Evolutionary conservation across 2,329 filamentous ascomycete species (phyloP), one percentile per base, ranked within the genome.

Genomic region (Coleophoma cylindrospora): DNA sequence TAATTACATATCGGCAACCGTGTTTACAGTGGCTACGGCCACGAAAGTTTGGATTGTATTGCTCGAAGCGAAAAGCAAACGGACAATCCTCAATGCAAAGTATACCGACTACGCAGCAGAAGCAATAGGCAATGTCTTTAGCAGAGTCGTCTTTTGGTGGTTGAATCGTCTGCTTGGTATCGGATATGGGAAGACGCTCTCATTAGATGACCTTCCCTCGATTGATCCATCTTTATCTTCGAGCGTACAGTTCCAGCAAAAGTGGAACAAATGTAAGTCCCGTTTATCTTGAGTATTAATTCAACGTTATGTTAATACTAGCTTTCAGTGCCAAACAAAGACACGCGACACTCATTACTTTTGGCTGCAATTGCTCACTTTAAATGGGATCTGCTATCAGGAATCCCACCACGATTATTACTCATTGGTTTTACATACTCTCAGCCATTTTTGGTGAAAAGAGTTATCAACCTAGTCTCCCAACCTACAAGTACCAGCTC

Each of bases 401-500:
- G 9, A 13, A 17, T 44, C n/a, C 45, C 51, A 14, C 54, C 51
- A 12, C 54, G 54, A 17, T 43, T 54, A 14, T 13, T 50, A 10
- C 53, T 49, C 34, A 44, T 53, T 19, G 49, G 51, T 9, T 43
- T 54, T 14, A 54, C 41, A 14, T 57, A 54, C 43, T 47, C 48
- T 7, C 55, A 57, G 40, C 55, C 55, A 12, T 54, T 57, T 43
- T 46, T 57, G 8, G 50, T 57, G 14, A 49, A 50, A 14, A 43
- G 41, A 21, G 49, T 47, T 21, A 54, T 56, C 9, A 53, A 41
- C 19, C 27, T 15, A 8, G 19, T 45, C 7, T 8, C 9, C 34
- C 14, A 37, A 17, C 15, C 38, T 12, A 47, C 50, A 11, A 40
- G 45, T n/a, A 50, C 53, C 10, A 27, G 41, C n/a, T 46, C 50